phyloP scores from a whole-genome alignment of 2,329 filamentous ascomycete species.

The Phaeoacremonium minimum region DNA sequence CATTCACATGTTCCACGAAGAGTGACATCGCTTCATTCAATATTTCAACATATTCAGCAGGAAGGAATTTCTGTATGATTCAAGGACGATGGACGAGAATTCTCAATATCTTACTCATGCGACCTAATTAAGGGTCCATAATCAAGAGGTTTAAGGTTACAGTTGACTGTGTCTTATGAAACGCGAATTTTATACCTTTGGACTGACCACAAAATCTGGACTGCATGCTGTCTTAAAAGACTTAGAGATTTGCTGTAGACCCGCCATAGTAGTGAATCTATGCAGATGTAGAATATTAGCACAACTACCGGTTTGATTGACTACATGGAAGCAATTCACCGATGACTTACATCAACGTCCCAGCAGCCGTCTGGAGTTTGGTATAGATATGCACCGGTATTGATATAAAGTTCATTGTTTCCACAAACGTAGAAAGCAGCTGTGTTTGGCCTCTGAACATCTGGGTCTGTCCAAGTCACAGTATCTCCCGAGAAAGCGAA shows the following conservation, averaged over 20 bases:
- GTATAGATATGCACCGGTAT: conserved; percentile 51
- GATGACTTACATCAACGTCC: conserved; percentile 9
- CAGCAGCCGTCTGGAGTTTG: conserved; percentile 46
- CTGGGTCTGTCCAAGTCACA: conserved; percentile 42
- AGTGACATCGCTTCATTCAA: too few relatives aligned
- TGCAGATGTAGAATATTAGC: not conserved
- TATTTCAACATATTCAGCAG: too few relatives aligned
- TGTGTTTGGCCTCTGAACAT: conserved; percentile 41
- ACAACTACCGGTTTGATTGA: conserved; percentile 7
- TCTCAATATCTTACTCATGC: too few relatives aligned
- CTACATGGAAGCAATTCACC: not conserved
- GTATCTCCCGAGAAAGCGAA: conserved; percentile 52
- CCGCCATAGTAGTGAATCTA: conserved; percentile 11
- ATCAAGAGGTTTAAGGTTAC: too few relatives aligned
- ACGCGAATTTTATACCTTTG: too few relatives aligned
- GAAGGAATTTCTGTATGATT: too few relatives aligned
- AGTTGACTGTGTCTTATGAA: too few relatives aligned
- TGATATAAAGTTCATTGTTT: conserved; percentile 43
- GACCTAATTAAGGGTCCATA: too few relatives aligned
- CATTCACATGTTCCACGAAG: too few relatives aligned
- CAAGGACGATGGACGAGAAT: too few relatives aligned
- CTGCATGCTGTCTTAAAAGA: too few relatives aligned
- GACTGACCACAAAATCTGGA: too few relatives aligned
- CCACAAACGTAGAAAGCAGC: conserved; percentile 52
- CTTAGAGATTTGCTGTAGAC: conserved; percentile 7